These are phyloP conservation scores for Ustilago tritici DNA, from an alignment of 1,284 basidiomycete species.

Conservation along the genomic window DNA sequence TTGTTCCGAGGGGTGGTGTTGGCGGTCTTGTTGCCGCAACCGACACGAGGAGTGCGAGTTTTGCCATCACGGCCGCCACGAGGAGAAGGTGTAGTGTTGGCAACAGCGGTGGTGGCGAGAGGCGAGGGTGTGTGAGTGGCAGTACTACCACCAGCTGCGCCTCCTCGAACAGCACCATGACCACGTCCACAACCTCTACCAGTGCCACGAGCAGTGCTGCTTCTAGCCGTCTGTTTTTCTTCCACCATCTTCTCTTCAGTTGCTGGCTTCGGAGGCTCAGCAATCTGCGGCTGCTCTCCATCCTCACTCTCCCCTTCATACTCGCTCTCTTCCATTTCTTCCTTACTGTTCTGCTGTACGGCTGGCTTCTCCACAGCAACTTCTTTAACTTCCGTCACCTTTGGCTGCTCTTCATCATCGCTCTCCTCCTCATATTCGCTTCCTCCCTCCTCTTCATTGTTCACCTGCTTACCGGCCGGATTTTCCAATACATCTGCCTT, in stretches of 20 bases:
- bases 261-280: background rate
- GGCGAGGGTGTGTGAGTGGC: background rate
- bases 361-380: too few species aligned
- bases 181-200: constrained; percentile 8
- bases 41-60: background rate
- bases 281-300: too few species aligned
- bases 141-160: background rate
- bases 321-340: background rate
- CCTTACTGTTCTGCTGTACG: background rate
- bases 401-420: background rate
- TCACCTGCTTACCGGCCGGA: background rate
- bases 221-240: constrained; percentile 3
- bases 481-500: background rate
- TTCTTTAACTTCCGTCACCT: background rate
- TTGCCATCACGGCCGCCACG: background rate
- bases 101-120: background rate
- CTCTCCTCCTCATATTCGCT: background rate
- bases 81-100: background rate
- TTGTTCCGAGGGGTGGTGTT: background rate
- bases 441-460: background rate
- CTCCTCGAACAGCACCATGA: constrained; percentile 1
- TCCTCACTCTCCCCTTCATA: too few species aligned
- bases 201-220: constrained; percentile 11
- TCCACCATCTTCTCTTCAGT: background rate
- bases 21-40: background rate